These are phyloP conservation scores for Pyricularia sp. DNA, from an alignment of 2,329 filamentous ascomycete genomes.

Conservation along the genomic window DNA sequence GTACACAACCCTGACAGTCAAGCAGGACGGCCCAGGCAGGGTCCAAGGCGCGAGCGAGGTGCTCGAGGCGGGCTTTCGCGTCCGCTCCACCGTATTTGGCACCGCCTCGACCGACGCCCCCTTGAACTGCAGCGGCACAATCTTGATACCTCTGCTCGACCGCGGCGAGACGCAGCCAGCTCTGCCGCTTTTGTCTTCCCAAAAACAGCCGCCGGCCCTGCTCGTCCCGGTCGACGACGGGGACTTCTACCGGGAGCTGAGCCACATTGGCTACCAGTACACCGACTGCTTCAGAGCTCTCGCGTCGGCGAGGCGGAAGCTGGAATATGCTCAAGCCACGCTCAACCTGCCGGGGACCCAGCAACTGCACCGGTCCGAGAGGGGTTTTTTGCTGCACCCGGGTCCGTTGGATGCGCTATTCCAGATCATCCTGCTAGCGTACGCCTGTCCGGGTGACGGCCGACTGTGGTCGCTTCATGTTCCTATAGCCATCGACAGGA, in stretches of 20 bases:
- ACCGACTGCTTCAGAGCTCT: neutral
- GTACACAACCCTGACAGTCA: neutral
- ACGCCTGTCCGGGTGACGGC: conserved; percentile 19
- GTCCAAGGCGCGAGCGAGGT: neutral
- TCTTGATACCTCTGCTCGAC: neutral
- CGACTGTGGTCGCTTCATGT: conserved; percentile 19
- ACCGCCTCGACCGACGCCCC: neutral
- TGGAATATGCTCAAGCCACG: neutral
- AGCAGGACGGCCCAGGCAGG: neutral
- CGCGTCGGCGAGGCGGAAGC: neutral
- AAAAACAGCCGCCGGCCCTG: neutral
- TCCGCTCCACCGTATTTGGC: neutral
- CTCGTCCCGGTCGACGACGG: neutral
- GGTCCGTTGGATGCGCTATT: conserved; percentile 21
- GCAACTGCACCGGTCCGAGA: neutral
- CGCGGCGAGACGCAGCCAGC: neutral
- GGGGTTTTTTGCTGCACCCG: conserved; percentile 18
- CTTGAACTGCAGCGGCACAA: neutral
- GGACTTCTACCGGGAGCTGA: neutral
- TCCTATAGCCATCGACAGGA: conserved; percentile 11
- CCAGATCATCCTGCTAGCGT: conserved; percentile 20
- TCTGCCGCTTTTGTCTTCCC: neutral
- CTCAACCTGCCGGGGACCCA: neutral
- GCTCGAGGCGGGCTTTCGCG: neutral
- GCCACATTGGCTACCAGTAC: neutral